Percentiles rank a stretch among this genome's conserved stretches.
phyloP scores from a whole-genome alignment of 148 eudicot genomes.

The Amaranthus palmeri region DNA sequence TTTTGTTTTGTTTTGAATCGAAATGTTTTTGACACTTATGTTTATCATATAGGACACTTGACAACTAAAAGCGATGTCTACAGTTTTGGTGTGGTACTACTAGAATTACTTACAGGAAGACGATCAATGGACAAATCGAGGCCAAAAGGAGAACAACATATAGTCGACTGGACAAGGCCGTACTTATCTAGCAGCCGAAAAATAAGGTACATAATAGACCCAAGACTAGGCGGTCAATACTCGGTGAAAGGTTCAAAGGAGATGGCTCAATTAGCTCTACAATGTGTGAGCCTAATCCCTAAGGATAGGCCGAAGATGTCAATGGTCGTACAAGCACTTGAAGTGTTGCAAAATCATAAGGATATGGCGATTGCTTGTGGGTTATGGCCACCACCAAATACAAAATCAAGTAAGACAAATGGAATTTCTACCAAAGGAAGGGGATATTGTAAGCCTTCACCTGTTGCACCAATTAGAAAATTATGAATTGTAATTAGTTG shows the following conservation, averaged over 20 bases:
- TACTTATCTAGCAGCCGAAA: conserved; percentile 63
- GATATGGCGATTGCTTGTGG: conserved; percentile 85
- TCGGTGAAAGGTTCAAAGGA: conserved; percentile 86
- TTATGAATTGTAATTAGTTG: conserved; percentile 11
- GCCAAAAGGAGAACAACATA: conserved; percentile 67
- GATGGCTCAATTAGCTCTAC: conserved; percentile 66
- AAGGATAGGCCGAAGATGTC: conserved; percentile 91
- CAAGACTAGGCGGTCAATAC: conserved; percentile 77
- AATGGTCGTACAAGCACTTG: conserved; percentile 61
- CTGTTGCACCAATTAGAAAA: conserved; percentile 39
- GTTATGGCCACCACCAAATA: conserved; percentile 55
- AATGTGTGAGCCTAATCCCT: conserved; percentile 71
- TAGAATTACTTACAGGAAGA: conserved; percentile 79
- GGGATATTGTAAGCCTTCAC: conserved; percentile 38
- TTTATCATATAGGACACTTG: conserved; percentile 54
- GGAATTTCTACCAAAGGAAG: conserved; percentile 28
- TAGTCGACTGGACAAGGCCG: conserved; percentile 81
- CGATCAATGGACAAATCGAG: conserved; percentile 77
- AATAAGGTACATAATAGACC: conserved; percentile 71
- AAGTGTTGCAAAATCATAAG: conserved; percentile 49
- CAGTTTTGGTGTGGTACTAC: conserved; percentile 89
- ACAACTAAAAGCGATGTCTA: conserved; percentile 95
- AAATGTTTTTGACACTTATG: background rate
- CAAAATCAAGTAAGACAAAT: conserved; percentile 28
- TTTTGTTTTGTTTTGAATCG: background rate